Percentiles rank a stretch among this genome's conserved stretches.
Conservation (phyloP, 352 stramenopile genomes). For the Phytophthora parvispora region DNA sequence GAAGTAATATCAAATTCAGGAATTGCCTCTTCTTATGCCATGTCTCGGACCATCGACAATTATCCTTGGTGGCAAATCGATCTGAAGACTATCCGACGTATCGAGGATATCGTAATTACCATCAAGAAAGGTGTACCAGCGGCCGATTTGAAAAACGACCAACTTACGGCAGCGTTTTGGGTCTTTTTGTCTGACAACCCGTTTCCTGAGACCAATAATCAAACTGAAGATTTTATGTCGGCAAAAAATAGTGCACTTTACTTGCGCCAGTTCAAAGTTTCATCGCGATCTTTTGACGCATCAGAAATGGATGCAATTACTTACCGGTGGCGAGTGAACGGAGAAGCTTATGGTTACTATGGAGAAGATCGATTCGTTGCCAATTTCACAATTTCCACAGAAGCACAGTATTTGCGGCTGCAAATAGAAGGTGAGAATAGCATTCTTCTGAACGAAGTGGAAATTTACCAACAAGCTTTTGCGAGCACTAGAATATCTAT, state of each 20-base stretch:
- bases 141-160: conserved; percentile 30
- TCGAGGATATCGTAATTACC: conserved; percentile 67
- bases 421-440: conserved; percentile 72
- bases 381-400: conserved; percentile 42
- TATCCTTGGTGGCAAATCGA: conserved; percentile 80
- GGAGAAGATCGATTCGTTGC: conserved; percentile 47
- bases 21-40: conserved; percentile 57
- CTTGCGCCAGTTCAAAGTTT: conserved; percentile 45
- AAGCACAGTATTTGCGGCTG: conserved; percentile 56
- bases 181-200: conserved; percentile 53
- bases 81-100: conserved; percentile 29
- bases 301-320: conserved; percentile 53
- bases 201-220: conserved; percentile 47
- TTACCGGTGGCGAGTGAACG: conserved; percentile 70
- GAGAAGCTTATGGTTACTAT: conserved; percentile 44
- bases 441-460: conserved; percentile 67
- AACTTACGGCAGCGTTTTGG: conserved; percentile 56
- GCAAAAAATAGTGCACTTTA: conserved; percentile 36
- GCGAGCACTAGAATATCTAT: conserved; percentile 55
- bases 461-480: conserved; percentile 74
- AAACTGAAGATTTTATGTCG: conserved; percentile 37
- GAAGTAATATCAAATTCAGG: conserved; percentile 42
- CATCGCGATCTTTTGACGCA: conserved; percentile 52
- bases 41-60: conserved; percentile 50
- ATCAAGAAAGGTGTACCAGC: conserved; percentile 54